Base-by-base conservation (phyloP, 495 filamentous ascomycete species). In the Pyronema omphalodes region DNA sequence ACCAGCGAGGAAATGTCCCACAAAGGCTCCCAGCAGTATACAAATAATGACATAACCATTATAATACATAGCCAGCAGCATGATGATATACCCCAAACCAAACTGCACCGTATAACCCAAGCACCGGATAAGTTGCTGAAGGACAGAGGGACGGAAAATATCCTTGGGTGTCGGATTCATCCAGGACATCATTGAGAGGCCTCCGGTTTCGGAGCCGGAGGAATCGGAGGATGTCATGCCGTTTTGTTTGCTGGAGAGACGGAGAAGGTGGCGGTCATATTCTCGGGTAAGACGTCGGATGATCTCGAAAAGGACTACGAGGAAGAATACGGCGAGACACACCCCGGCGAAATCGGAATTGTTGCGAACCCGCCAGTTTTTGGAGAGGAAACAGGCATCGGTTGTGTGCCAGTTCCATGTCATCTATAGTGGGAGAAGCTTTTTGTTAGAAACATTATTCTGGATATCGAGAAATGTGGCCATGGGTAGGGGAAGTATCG, bases 321-420 rank as follows among this genome's bases (percentile, higher is more conserved):
- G 6, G 39, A 55, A 45, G 37, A 33, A 33, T 18, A 80, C 75
- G 23, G 79, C 81, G 60, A 87, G 80, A 65, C 83, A 86, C 37
- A 76, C 76, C 17, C 76, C 80, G 9, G 78, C 80, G 57, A 87
- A 84, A 64, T 74, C 76, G 54, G 72, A 75, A 0, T 49, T 58
- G 0, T 77, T 79, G 11, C 66, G 74, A 55, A 85, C 73, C 50
- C 79, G 79, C 82, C 82, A 87, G 9, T 71, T 67, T 8, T 61
- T 57, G 8, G 80, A 71, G 57, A 88, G 68, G 68, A 88, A 86
- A 66, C 73, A 87, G 1, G 79, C 60, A 63, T 83, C 76, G 36
- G 84, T 67, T 0, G 78, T 82, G 55, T 81, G 68, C 82, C 82
- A 86, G 60, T 87, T 85, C 82, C 81, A 85, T 1, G 84, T 66